Percentiles rank a stretch among this genome's conserved stretches.
Conservation (phyloP, 2,329 filamentous ascomycete genomes). For the Fusarium burgessii region DNA sequence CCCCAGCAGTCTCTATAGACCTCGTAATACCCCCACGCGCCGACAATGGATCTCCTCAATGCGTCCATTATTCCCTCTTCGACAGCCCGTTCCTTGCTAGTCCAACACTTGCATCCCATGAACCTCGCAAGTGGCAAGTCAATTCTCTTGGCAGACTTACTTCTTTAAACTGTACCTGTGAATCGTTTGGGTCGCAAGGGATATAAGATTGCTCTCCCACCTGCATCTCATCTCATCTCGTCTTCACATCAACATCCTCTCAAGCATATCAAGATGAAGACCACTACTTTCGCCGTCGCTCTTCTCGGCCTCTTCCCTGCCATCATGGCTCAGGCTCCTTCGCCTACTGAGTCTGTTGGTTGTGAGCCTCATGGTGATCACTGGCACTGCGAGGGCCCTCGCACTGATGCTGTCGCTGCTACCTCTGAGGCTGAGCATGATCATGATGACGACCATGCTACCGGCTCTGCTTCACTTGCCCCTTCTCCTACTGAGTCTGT, state of each 20-base stretch:
- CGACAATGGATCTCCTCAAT: not conserved
- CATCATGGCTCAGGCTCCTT: conserved; percentile 38
- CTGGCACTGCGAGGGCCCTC: conserved; percentile 43
- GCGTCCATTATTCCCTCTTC: not conserved
- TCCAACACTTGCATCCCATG: not conserved
- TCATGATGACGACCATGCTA: conserved; percentile 16
- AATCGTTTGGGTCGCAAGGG: not conserved
- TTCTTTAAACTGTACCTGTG: not conserved
- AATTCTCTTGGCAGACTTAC: conserved; percentile 8
- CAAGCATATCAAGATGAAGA: conserved; percentile 39
- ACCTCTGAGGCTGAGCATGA: conserved; percentile 1
- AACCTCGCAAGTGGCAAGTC: conserved; percentile 12
- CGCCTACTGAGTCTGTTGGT: conserved; percentile 44
- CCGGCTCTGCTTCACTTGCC: conserved; percentile 12
- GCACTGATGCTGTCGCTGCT: conserved; percentile 21
- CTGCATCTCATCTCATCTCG: not conserved
- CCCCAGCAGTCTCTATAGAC: not conserved
- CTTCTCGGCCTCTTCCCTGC: conserved; percentile 41
- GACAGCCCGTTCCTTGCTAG: conserved; percentile 8
- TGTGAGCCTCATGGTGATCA: conserved; percentile 44
- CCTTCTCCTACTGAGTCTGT: conserved; percentile 42
- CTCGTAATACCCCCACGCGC: conserved; percentile 12
- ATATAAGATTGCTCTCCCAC: conserved; percentile 16
- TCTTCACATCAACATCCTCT: conserved; percentile 22
- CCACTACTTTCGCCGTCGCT: conserved; percentile 37